phyloP scores from a whole-genome alignment of 2,329 filamentous ascomycete genomes.

The Diaporthe sp. region DNA sequence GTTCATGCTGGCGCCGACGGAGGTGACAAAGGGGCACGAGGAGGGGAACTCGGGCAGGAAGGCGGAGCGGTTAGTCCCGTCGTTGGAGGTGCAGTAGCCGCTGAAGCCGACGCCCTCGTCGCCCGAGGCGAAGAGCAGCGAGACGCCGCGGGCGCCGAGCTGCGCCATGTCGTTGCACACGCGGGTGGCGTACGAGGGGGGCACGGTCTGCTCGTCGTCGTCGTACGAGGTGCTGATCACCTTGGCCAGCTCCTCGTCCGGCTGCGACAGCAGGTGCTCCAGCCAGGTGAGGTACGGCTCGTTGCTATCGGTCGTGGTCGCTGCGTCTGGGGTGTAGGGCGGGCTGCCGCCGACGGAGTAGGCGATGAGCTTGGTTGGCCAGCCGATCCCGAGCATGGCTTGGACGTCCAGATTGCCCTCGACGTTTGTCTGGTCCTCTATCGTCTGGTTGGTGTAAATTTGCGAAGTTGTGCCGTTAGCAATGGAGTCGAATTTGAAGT shows the following conservation, averaged over 20 bases:
- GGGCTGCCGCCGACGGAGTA: slow-evolving; percentile 50
- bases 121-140: slow-evolving; percentile 74
- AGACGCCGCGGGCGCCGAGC: slow-evolving; percentile 75
- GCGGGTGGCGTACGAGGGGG: slow-evolving; percentile 65
- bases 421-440: slow-evolving; percentile 48
- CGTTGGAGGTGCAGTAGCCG: slow-evolving; percentile 44
- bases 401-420: slow-evolving; percentile 77
- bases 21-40: slow-evolving; percentile 71
- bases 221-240: slow-evolving; percentile 76
- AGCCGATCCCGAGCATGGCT: slow-evolving; percentile 48
- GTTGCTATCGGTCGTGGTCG: slow-evolving; percentile 47
- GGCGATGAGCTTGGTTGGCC: slow-evolving; percentile 47
- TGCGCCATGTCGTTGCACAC: slow-evolving; percentile 71
- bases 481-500: slow-evolving; percentile 51
- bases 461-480: slow-evolving; percentile 48
- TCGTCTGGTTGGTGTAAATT: slow-evolving; percentile 44
- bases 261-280: slow-evolving; percentile 66
- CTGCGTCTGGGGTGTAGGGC: slow-evolving; percentile 42
- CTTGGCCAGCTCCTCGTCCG: slow-evolving; percentile 66
- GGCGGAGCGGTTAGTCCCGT: slow-evolving; percentile 47
- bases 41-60: slow-evolving; percentile 59
- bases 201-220: slow-evolving; percentile 74
- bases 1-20: slow-evolving; percentile 69
- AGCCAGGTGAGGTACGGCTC: slow-evolving; percentile 58
- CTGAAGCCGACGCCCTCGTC: slow-evolving; percentile 60